Evolutionary conservation across 352 stramenopile species (phyloP).

Genomic region (Phytopythium aichiense): DNA sequence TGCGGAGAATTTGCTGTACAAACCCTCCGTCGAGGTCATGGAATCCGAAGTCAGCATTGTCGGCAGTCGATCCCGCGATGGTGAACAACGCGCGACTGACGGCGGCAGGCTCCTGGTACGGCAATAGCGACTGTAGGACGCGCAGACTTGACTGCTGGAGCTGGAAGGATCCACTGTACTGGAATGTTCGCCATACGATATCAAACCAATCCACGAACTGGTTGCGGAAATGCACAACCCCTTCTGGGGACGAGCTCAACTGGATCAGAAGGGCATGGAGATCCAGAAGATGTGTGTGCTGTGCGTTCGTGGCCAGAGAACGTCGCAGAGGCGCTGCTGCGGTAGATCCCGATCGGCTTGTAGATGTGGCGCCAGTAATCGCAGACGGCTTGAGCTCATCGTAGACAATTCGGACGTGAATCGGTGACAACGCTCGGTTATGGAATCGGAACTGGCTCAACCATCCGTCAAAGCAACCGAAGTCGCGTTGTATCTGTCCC

Average conservation of each 20-base stretch:
- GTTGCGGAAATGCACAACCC: constrained; percentile 27
- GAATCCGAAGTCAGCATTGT: constrained; percentile 15
- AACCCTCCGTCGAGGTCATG: constrained; percentile 23
- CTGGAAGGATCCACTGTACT: constrained; percentile 35
- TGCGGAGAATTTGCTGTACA: constrained; percentile 39
- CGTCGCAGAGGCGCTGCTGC: no score
- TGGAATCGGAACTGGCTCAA: constrained; percentile 88
- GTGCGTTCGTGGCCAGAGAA: background rate
- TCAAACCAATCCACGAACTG: constrained; percentile 45
- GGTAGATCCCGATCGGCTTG: background rate
- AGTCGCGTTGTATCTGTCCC: constrained; percentile 1
- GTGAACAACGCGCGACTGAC: constrained; percentile 17
- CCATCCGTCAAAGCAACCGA: constrained; percentile 74
- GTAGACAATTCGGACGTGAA: constrained; percentile 90
- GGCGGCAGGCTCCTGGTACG: constrained; percentile 23
- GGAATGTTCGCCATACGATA: constrained; percentile 43
- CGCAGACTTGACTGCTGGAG: constrained; percentile 71
- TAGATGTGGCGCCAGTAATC: background rate
- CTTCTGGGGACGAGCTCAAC: constrained; percentile 49
- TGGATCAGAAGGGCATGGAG: constrained; percentile 37
- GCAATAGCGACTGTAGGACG: constrained; percentile 40
- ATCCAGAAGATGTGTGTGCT: constrained; percentile 14
- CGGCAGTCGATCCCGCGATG: background rate
- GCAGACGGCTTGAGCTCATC: constrained; percentile 55
- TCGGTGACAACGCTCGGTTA: constrained; percentile 86